Conservation (phyloP, 225 moss, liverwort and hornwort species). For the Sphagnum contortum region DNA sequence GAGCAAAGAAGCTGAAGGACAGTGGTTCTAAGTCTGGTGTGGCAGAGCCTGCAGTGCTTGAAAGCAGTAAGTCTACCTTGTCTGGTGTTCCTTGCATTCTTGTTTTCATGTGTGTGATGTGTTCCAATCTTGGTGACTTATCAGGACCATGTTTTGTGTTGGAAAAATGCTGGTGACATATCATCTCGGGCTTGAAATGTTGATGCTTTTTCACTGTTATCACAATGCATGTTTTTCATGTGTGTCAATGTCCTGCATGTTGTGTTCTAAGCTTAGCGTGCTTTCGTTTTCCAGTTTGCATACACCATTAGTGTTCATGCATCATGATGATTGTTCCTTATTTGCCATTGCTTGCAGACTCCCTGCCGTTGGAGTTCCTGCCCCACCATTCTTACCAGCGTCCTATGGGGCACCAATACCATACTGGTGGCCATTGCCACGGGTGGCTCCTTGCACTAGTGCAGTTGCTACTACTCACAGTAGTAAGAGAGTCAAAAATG, state of each 20-base stretch:
- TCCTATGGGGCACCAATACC: slow-evolving; percentile 58
- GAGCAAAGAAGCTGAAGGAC: slow-evolving; percentile 58
- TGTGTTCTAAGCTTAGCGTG: no score
- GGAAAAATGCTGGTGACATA: no score
- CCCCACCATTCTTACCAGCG: slow-evolving; percentile 58
- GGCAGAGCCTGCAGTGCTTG: slow-evolving; percentile 99
- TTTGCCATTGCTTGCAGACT: slow-evolving; percentile 41
- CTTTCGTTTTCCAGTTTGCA: neutral
- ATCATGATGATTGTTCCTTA: neutral
- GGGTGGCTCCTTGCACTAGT: slow-evolving; percentile 60
- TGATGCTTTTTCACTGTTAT: no score
- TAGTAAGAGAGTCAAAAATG: slow-evolving; percentile 38
- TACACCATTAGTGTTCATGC: neutral
- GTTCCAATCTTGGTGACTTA: no score
- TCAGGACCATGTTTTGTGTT: no score
- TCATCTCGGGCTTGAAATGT: no score
- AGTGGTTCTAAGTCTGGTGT: slow-evolving; percentile 64
- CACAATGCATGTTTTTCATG: no score
- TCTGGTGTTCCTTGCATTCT: neutral
- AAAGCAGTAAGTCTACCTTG: slow-evolving; percentile 60
- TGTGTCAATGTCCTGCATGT: no score
- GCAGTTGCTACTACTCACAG: slow-evolving; percentile 29
- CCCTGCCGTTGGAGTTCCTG: slow-evolving; percentile 99
- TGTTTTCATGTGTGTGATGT: no score
- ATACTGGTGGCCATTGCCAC: slow-evolving; percentile 67